Evolutionary conservation across 352 stramenopile genomes (phyloP), one percentile per base, ranked within the genome.

Genomic region (Pythium angustatum): DNA sequence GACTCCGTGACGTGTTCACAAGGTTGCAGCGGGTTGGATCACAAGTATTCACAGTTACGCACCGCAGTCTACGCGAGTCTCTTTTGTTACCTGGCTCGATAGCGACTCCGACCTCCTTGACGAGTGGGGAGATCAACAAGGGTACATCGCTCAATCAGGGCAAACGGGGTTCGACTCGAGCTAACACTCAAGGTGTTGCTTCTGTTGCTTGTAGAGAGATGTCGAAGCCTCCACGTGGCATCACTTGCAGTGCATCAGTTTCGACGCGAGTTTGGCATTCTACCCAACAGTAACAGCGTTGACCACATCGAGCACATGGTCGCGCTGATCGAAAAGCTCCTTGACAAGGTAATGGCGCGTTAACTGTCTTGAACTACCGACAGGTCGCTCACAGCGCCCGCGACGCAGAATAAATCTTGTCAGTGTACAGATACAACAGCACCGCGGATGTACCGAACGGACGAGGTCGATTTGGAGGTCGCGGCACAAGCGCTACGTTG

Each of bases 41-140:
- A 4, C 38, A n/a, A 1, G 33, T 49, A 5, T 45, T 49, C 6
- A 71, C 43, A 15, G 34, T 41, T 7, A 50, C n/a, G 3, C 71
- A 78, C 26, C 47, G 58, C 34, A 74, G 68, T 44, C 24, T 76
- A 9, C 68, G 72, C 1, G 47, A 76, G 41, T 44, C 60, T 24
- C 24, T 76, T 15, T 11, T 75, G 10, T 41, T 50, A 7, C 58
- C 67, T 24, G 58, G 71, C 2, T 28, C 27, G 10, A 69, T 73
- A 38, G 15, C 24, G 14, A 24, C 58, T 5, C 72, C 68, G 1
- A 26, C 48, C 6, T 17, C 9, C 6, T 7, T 47, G 19, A 47
- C 6, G 6, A 24, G 40, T 4, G 40, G 7, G 11, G n/a, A 21
- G 5, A 24, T 47, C 40, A 21, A 47, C 14, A 6, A 24, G 26